These are phyloP conservation scores for Endocladia muricata DNA, from an alignment of 31 red algal genomes.

Conservation along the genomic window DNA sequence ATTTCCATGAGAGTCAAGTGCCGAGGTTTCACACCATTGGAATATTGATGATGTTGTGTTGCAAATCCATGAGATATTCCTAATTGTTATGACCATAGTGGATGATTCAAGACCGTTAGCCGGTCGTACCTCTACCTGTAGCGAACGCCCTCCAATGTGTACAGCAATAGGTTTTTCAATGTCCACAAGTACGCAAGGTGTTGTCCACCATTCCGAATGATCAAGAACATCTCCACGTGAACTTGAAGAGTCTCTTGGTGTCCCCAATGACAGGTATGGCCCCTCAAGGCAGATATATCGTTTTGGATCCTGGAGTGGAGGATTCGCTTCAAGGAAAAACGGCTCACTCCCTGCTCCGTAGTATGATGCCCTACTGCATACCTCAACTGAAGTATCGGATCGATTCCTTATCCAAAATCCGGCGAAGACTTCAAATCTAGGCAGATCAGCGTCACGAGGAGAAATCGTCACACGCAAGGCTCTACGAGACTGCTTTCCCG, in stretches of 20 bases:
- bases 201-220: conserved; percentile 50
- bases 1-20: conserved; percentile 63
- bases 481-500: neutral
- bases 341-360: conserved; percentile 34
- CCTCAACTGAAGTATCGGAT: conserved; percentile 46
- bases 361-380: conserved; percentile 54
- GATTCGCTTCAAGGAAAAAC: conserved; percentile 32
- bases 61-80: conserved; percentile 67
- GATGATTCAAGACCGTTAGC: conserved; percentile 23
- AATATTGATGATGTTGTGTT: conserved; percentile 48
- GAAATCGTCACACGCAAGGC: conserved; percentile 20
- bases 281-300: conserved; percentile 74
- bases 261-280: conserved; percentile 53
- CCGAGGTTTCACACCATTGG: conserved; percentile 65
- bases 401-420: conserved; percentile 81
- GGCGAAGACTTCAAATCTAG: conserved; percentile 38
- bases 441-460: neutral
- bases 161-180: conserved; percentile 66
- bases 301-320: conserved; percentile 57
- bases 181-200: conserved; percentile 47
- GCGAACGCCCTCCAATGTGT: conserved; percentile 29
- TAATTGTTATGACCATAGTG: conserved; percentile 44
- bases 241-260: neutral
- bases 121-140: conserved; percentile 54
- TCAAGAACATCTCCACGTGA: conserved; percentile 5